A percentile compares a stretch with the other conserved stretches of the same genome.
Evolutionary conservation across 2,329 filamentous ascomycete genomes (phyloP).

Genomic region (Colletotrichum orchidophilum): DNA sequence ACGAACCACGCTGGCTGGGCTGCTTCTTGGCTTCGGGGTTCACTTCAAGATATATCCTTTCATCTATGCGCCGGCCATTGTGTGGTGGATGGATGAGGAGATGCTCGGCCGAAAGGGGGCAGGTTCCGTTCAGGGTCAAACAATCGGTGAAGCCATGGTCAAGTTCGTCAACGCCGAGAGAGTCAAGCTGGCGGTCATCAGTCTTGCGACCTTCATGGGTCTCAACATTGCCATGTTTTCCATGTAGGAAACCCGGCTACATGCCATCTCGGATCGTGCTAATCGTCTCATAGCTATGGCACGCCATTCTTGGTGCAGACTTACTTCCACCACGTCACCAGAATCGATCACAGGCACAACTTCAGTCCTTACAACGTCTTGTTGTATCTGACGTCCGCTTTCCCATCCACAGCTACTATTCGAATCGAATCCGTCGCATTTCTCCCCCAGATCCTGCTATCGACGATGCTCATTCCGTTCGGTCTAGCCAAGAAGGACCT

Average conservation of each 20-base stretch:
- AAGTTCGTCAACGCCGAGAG: conserved; percentile 64
- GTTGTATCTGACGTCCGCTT: conserved; percentile 84
- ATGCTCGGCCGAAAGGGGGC: conserved; percentile 43
- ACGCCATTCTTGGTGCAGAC: conserved; percentile 86
- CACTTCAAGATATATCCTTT: conserved; percentile 99
- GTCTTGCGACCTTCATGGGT: conserved; percentile 75
- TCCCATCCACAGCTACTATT: conserved; percentile 50
- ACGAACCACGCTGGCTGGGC: conserved; percentile 72
- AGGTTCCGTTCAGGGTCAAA: conserved; percentile 15
- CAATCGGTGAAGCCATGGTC: conserved; percentile 37
- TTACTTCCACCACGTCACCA: conserved; percentile 90
- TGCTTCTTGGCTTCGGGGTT: conserved; percentile 82
- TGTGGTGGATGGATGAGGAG: conserved; percentile 80
- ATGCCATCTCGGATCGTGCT: not conserved
- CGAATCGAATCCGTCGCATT: conserved; percentile 85
- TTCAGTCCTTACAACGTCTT: conserved; percentile 96
- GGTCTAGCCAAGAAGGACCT: conserved; percentile 83
- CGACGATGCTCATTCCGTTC: conserved; percentile 79
- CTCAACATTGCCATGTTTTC: conserved; percentile 84
- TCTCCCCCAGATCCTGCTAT: conserved; percentile 84
- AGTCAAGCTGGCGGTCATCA: conserved; percentile 67
- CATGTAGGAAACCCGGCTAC: conserved; percentile 59
- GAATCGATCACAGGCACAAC: conserved; percentile 97
- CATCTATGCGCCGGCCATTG: conserved; percentile 85
- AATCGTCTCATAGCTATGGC: conserved; percentile 69